Base-by-base conservation (phyloP, 169 alveolate species). In the Theileria annulata region DNA sequence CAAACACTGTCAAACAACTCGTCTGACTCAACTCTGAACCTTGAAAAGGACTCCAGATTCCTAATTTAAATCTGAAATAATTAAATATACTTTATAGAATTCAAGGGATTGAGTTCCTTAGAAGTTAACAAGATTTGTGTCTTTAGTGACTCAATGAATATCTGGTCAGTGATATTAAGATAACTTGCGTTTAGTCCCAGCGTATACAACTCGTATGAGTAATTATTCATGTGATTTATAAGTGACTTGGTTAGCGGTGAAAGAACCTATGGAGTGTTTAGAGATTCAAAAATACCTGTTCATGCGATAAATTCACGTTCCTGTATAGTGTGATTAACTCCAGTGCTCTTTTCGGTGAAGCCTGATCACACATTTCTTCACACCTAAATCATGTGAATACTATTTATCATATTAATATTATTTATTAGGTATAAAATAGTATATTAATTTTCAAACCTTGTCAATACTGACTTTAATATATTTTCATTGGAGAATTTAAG, bases 331-430 rank as follows among this genome's bases (percentile, higher is more conserved):
- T 77, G 0, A 84, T 54, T 19, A 77, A 58, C 9, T 84, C 83
- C 59, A 51, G 67, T 1, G 77, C 62, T 3, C 85, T 79, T 5
- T 35, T 84, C 13, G 90, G 87, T 6, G 90, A 77, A 21, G 90
- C 69, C 4, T 30, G 19, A 0, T 82, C 78, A 58, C 72, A 51
- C 30, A 77, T 37, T 31, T 77, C 77, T 23, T 56, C 71, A 15
- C 27, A 28, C 48, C 87, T 77, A 62, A 71, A 3, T 3, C n/a
- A 56, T 56, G 23, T 15, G 37, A 31, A 3, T 25, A 15, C 6
- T 13, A 9, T 73, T 21, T 13, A 15, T 12, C 27, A 71, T 58
- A 71, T 19, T 8, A 48, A 48, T 48, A 48, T 12, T 13, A 13
- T 48, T 19, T 5, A 19, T 13, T 17, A n/a, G n/a, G n/a, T n/a